These are phyloP conservation scores for Panellus pusillus DNA, from an alignment of 768 basidiomycete species.

Conservation along the genomic window DNA sequence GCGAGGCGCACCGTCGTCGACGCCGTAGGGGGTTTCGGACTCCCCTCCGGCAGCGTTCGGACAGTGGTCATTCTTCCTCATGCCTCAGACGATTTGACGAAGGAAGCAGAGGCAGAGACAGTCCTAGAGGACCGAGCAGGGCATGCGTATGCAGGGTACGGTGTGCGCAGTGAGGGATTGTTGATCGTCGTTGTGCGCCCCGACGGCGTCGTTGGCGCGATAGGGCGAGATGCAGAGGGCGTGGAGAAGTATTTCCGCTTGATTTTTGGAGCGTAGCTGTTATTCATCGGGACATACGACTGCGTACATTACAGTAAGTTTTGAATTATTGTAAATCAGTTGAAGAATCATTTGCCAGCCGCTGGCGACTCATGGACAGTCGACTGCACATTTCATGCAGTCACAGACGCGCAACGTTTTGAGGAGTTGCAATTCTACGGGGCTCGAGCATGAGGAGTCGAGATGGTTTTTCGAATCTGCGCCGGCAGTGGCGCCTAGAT, in stretches of 20 bases:
- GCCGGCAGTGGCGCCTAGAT: background rate
- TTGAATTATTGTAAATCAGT: too few species aligned
- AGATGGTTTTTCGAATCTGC: constrained; percentile 4
- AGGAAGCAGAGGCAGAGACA: background rate
- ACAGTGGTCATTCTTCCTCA: background rate
- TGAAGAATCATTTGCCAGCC: too few species aligned
- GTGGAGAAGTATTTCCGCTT: constrained; percentile 9
- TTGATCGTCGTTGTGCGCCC: constrained; percentile 22
- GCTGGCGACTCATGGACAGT: too few species aligned
- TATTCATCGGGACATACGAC: too few species aligned
- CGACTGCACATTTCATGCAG: too few species aligned
- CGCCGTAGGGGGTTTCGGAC: background rate
- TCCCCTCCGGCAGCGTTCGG: constrained; percentile 25
- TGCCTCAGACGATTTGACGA: background rate
- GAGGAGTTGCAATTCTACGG: background rate
- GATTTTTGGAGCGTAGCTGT: too few species aligned
- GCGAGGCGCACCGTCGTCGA: background rate
- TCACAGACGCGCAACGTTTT: too few species aligned
- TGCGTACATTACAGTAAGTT: too few species aligned
- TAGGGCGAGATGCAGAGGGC: constrained; percentile 3
- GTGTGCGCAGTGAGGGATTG: background rate
- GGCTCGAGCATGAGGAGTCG: constrained; percentile 4
- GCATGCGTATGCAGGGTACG: constrained; percentile 18
- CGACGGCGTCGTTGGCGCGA: constrained; percentile 20
- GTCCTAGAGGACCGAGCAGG: constrained; percentile 15